phyloP scores from a whole-genome alignment of 352 stramenopile genomes.

The Ophiocytium majus region DNA sequence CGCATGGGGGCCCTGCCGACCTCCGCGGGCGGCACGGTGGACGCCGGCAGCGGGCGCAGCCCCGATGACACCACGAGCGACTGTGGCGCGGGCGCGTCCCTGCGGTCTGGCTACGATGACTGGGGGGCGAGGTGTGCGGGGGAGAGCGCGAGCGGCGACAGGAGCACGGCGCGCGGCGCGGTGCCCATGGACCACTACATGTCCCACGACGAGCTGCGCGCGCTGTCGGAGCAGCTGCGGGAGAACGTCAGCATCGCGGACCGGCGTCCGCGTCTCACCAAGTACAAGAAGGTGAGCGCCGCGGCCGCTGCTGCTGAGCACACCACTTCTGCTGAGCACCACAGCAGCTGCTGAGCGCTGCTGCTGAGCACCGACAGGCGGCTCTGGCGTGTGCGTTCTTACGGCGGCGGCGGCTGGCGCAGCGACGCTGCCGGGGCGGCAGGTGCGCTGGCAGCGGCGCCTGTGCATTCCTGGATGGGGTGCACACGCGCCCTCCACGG shows the following conservation, averaged over 20 bases:
- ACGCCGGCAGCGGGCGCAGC: neutral
- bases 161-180: neutral
- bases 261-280: neutral
- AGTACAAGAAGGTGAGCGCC: neutral
- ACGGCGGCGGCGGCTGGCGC: too few species aligned
- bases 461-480: too few species aligned
- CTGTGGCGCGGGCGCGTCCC: neutral
- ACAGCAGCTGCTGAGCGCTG: too few species aligned
- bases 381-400: too few species aligned
- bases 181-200: neutral
- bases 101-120: neutral
- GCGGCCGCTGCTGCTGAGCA: too few species aligned
- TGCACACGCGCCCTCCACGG: too few species aligned
- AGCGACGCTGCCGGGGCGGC: too few species aligned
- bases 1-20: too few species aligned
- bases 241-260: neutral
- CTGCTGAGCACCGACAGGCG: too few species aligned
- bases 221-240: neutral
- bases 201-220: neutral
- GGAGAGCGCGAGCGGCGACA: neutral
- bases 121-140: neutral
- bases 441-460: too few species aligned
- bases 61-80: neutral
- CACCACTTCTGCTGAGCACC: too few species aligned
- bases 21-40: too few species aligned